These are phyloP conservation scores for Centella asiatica DNA, from an alignment of 129 eudicot genomes.

Conservation along the genomic window DNA sequence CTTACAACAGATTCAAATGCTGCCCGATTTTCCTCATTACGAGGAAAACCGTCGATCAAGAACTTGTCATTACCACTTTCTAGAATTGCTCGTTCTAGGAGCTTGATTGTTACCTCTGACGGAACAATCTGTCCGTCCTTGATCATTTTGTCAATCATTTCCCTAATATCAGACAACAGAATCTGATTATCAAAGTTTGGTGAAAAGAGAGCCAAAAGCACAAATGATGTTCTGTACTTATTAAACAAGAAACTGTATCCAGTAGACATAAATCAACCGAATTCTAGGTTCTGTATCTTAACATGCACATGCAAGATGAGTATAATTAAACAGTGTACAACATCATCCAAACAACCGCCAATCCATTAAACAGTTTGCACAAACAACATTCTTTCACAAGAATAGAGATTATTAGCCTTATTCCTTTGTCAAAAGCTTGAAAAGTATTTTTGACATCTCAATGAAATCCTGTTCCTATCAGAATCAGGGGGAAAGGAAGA, in stretches of 20 bases:
- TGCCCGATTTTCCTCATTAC: constrained; percentile 97
- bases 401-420: too few relatives aligned
- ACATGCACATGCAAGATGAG: too few relatives aligned
- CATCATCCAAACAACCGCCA: too few relatives aligned
- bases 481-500: too few relatives aligned
- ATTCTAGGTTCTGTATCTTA: background rate
- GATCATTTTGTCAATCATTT: constrained; percentile 96
- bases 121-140: constrained; percentile 94
- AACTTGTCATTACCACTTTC: constrained; percentile 77
- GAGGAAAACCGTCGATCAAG: constrained; percentile 97
- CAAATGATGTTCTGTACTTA: background rate
- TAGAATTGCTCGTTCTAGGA: constrained; percentile 79
- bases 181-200: background rate
- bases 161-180: constrained; percentile 26
- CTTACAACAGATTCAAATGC: constrained; percentile 82
- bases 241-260: background rate
- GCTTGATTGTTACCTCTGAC: constrained; percentile 92
- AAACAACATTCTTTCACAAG: too few relatives aligned
- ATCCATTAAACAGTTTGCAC: too few relatives aligned
- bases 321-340: too few relatives aligned
- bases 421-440: too few relatives aligned
- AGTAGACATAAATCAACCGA: background rate
- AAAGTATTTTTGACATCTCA: too few relatives aligned
- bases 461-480: too few relatives aligned
- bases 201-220: background rate